Evolutionary conservation across 2,329 filamentous ascomycete species (phyloP), one percentile per base, ranked within the genome.

Genomic region (Blastomyces emzantsi): DNA sequence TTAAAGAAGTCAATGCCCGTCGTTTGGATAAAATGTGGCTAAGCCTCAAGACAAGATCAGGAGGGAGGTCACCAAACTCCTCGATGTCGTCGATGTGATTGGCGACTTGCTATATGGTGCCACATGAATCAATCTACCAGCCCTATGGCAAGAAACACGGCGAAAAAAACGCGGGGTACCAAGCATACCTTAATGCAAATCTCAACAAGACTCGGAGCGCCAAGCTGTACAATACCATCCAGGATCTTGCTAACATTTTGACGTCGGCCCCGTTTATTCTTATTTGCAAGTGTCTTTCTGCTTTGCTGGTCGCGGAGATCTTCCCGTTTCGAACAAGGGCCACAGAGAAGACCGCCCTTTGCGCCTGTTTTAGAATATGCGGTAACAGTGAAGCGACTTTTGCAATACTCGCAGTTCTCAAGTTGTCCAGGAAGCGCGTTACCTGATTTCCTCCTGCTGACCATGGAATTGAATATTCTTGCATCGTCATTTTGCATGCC

Each of bases 361-460:
- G 90, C 89, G 0, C 90, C 91, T 36, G 87, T 84, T 67, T 91
- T 88, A 66, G 89, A 92, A 77, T 97, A 97, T 0, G 90, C 84
- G 0, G 93, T 97, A 55, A 97, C 92, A 0, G 91, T 96, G 72
- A 97, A 97, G 47, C 92, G 87, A 66, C 94, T 96, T 54, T 83
- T 82, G 74, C 93, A 97, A 2, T 87, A 78, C 66, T 90, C 91
- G 73, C 93, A 97, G 68, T 96, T 92, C 67, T 90, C 91, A 71
- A 93, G 85, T 74, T 97, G 93, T 2, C 90, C 92, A 1, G 91
- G 90, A n/a, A 87, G 73, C 1, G 87, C 87, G 33, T 73, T 73
- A 28, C 73, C 22, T 2, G 55, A 41, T 28, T 58, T 69, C 69
- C 85, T 85, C 68, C 82, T 80, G 72, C 83, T 80, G 75, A 84